Evolutionary conservation across 257 asterid genomes (phyloP).

Genomic region (Penstemon newberryi): DNA sequence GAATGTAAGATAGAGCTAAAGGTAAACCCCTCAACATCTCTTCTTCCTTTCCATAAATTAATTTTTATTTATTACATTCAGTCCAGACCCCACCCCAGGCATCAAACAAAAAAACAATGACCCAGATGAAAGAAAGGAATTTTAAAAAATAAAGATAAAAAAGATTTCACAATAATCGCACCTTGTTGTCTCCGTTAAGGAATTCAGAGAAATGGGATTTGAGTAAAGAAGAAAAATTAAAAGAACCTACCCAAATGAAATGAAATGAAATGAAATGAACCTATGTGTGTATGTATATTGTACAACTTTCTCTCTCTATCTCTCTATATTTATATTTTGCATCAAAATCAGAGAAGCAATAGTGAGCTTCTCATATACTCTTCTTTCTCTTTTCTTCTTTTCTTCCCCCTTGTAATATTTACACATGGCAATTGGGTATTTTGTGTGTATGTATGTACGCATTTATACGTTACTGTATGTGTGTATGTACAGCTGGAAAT

Average conservation of each 20-base stretch:
- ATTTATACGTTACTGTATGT: not conserved
- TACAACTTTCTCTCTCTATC: constrained; percentile 34
- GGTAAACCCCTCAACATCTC: constrained; percentile 19
- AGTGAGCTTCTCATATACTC: constrained; percentile 65
- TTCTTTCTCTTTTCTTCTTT: constrained; percentile 19
- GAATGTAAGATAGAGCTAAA: not conserved
- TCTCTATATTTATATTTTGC: constrained; percentile 37
- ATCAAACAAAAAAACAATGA: constrained; percentile 31
- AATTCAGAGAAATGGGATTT: constrained; percentile 41
- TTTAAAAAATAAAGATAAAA: constrained; percentile 6
- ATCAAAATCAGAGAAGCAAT: constrained; percentile 74
- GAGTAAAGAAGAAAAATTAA: constrained; percentile 28
- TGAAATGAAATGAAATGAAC: constrained; percentile 12
- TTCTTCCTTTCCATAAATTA: constrained; percentile 4
- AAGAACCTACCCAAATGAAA: constrained; percentile 35
- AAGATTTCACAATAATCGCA: constrained; percentile 21
- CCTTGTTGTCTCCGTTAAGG: constrained; percentile 46
- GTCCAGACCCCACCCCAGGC: constrained; percentile 2
- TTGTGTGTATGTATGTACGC: not conserved
- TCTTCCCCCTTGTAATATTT: constrained; percentile 6
- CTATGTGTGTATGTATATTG: constrained; percentile 33
- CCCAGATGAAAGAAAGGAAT: constrained; percentile 19
- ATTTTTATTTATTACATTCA: constrained; percentile 1
- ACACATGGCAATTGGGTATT: constrained; percentile 21
- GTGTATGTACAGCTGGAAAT: not conserved